Base-by-base conservation (phyloP, 768 basidiomycete species). In the Leucosporidium scottii region DNA sequence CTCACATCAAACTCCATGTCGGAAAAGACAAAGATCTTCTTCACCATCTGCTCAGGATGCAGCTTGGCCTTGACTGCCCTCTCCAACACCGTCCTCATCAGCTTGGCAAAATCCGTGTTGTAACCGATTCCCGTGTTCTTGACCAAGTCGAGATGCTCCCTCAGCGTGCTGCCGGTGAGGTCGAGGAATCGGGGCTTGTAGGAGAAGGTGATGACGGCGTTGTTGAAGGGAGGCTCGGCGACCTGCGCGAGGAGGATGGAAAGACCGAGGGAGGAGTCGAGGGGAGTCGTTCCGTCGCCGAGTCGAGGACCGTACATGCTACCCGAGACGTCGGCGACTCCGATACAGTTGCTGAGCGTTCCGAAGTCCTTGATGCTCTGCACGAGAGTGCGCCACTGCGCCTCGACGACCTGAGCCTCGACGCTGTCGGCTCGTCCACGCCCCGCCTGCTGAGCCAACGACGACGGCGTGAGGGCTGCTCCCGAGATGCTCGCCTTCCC, bases 1-100 rank as follows among this genome's bases (percentile, higher is more conserved):
- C 77, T 74, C n/a, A 67, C 60, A 74, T 89, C 86, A 70, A 89
- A 89, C 77, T 88, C 87, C 88, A 89, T 89, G 74, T 89, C 87
- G 4, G 84, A 84, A 76, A 90, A 89, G 53, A 89, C 81, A 74
- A 90, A 89, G 0, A 89, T 78, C 7, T 86, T 83, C 79, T 87
- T 85, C 78, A 89, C 82, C 87, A 89, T 88, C 57, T 88, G 83
- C 61, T 86, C 86, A 64, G 81, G 82, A 60, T 80, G 79, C n/a
- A 90, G 78, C 0, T 84, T 79, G 71, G 86, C 78, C 75, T 80
- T 73, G 65, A 83, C 73, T 10, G 87, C 87, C 12, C 85, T 82
- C 0, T 85, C 84, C 23, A 89, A 82, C 18, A 89, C 79, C 44
- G 89, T 81, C 54, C 83, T 74, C 76, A 90, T 87, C 23, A 87